phyloP scores from a whole-genome alignment of 495 filamentous ascomycete species.

The Trichodelitschia bisporula region DNA sequence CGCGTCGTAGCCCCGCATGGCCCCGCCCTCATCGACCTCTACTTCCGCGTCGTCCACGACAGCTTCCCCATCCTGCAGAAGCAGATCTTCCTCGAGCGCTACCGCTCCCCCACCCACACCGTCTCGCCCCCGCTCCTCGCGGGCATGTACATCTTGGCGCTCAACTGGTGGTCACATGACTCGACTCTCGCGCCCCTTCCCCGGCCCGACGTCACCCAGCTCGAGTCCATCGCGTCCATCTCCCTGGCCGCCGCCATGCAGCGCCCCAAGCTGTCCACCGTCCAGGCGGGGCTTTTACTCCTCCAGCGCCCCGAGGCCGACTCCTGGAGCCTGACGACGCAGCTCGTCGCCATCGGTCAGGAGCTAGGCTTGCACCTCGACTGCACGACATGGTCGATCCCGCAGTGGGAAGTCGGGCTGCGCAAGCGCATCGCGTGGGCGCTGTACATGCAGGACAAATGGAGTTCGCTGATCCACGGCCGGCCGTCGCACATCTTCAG shows the following conservation, averaged over 20 bases:
- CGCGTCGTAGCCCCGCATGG: conserved; percentile 62
- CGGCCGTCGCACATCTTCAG: conserved; percentile 62
- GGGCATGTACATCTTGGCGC: conserved; percentile 71
- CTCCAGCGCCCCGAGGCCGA: conserved; percentile 73
- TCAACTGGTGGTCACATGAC: conserved; percentile 71
- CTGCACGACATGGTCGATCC: conserved; percentile 71
- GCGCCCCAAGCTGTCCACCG: conserved; percentile 69
- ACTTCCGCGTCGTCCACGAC: conserved; percentile 71
- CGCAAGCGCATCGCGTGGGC: conserved; percentile 76
- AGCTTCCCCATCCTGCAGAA: conserved; percentile 81
- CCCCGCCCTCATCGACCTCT: conserved; percentile 57
- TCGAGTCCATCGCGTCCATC: conserved; percentile 55
- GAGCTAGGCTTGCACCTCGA: conserved; percentile 74
- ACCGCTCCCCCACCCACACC: conserved; percentile 45
- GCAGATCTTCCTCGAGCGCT: conserved; percentile 64
- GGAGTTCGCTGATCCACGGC: conserved; percentile 68
- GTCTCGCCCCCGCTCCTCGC: conserved; percentile 69
- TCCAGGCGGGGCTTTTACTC: conserved; percentile 75
- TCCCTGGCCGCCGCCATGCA: conserved; percentile 55
- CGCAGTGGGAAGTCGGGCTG: conserved; percentile 61
- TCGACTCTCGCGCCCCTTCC: conserved; percentile 35
- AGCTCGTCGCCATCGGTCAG: conserved; percentile 57
- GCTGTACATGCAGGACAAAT: conserved; percentile 83
- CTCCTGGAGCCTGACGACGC: conserved; percentile 66
- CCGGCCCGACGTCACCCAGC: conserved; percentile 44